Evolutionary conservation across 2,329 filamentous ascomycete genomes (phyloP).

Genomic region (Trichoderma polysporum): DNA sequence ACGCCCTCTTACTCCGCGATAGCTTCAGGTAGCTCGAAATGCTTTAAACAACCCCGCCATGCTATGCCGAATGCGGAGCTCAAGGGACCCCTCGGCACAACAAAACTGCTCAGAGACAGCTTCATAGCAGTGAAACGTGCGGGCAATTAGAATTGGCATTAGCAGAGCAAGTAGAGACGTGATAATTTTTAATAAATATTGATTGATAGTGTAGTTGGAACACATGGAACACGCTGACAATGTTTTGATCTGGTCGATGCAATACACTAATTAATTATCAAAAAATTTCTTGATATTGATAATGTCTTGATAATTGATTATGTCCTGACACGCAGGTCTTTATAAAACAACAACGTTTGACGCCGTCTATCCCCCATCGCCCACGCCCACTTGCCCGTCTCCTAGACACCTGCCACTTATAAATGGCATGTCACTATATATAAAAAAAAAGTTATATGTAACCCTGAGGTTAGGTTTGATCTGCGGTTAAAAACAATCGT

Average conservation of each 20-base stretch:
- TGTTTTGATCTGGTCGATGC: too few relatives aligned
- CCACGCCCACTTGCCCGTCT: neutral
- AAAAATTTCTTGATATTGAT: neutral
- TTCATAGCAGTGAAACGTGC: neutral
- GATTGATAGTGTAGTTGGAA: neutral
- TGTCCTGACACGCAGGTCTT: neutral
- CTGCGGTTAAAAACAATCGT: neutral
- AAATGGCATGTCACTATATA: slow-evolving; percentile 9
- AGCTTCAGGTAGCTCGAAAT: slow-evolving; percentile 1
- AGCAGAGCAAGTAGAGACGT: too few relatives aligned
- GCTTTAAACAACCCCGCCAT: slow-evolving; percentile 15
- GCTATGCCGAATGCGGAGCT: neutral
- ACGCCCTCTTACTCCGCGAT: neutral
- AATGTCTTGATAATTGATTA: too few relatives aligned
- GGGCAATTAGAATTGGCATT: too few relatives aligned
- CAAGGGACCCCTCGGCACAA: neutral
- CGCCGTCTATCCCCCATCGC: slow-evolving; percentile 11
- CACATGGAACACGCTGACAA: too few relatives aligned
- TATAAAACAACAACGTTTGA: neutral
- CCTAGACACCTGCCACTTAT: neutral
- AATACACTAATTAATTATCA: too few relatives aligned
- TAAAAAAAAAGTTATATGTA: neutral
- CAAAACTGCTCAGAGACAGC: neutral
- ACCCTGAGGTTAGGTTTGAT: slow-evolving; percentile 12
- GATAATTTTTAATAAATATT: too few relatives aligned